Conservation (phyloP, 108 stramenopile species). For the Nitzschia putrida region DNA sequence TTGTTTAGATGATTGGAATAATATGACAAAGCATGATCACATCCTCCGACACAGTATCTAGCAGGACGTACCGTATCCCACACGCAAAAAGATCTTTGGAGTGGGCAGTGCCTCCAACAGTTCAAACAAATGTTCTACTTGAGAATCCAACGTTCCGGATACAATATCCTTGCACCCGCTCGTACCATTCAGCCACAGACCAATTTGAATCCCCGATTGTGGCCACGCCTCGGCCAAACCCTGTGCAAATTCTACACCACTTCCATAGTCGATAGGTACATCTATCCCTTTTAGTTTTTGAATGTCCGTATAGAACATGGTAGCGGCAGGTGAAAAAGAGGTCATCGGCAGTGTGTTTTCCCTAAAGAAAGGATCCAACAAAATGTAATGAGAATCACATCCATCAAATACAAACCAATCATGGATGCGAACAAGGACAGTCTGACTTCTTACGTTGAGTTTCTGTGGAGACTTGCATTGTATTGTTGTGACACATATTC, state of each 20-base stretch:
- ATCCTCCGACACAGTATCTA: no score
- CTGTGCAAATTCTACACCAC: slow-evolving; percentile 71
- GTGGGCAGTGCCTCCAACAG: slow-evolving; percentile 17
- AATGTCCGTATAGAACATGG: slow-evolving; percentile 82
- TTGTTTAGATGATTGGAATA: no score
- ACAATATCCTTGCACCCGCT: slow-evolving; percentile 65
- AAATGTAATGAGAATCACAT: neutral
- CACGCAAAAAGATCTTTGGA: slow-evolving; percentile 68
- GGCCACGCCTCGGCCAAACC: slow-evolving; percentile 35
- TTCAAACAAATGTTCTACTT: slow-evolving; percentile 48
- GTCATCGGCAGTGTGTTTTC: slow-evolving; percentile 2
- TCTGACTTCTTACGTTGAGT: neutral
- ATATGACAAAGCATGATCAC: no score
- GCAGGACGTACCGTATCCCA: slow-evolving; percentile 61
- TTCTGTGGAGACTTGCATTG: slow-evolving; percentile 68
- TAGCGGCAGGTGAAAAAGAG: slow-evolving; percentile 60
- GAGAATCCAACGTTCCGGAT: slow-evolving; percentile 51
- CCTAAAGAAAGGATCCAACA: neutral
- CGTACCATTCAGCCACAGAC: slow-evolving; percentile 82
- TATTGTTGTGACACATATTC: slow-evolving; percentile 72
- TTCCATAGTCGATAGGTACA: slow-evolving; percentile 75
- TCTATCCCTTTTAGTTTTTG: slow-evolving; percentile 61
- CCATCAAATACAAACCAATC: neutral
- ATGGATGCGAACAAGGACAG: neutral
- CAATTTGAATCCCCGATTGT: slow-evolving; percentile 63